These are phyloP conservation scores for Sideroxylon spinosum DNA, from an alignment of 179 eudicot species.

Conservation along the genomic window DNA sequence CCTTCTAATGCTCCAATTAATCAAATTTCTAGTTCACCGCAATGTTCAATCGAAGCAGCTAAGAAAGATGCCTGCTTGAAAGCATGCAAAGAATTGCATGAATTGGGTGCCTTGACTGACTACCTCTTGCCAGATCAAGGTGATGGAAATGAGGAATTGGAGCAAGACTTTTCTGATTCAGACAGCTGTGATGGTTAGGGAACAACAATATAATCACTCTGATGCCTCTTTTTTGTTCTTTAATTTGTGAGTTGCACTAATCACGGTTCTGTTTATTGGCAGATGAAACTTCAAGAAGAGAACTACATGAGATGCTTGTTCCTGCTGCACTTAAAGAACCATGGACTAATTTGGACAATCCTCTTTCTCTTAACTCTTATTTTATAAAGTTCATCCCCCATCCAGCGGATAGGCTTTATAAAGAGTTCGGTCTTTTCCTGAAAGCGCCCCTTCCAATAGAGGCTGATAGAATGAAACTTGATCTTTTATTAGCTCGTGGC, in stretches of 20 bases:
- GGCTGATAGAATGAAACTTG: conserved; percentile 66
- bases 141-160: conserved; percentile 35
- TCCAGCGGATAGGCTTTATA: conserved; percentile 75
- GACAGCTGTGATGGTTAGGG: conserved; percentile 63
- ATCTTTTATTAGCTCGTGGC: conserved; percentile 74
- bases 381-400: conserved; percentile 60
- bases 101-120: conserved; percentile 78
- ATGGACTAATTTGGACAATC: conserved; percentile 40
- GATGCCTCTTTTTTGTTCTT: conserved; percentile 10
- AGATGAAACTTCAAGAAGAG: conserved; percentile 64
- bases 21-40: conserved; percentile 55
- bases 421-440: conserved; percentile 69
- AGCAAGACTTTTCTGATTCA: conserved; percentile 45
- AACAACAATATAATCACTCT: neutral
- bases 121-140: conserved; percentile 81
- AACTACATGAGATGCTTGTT: conserved; percentile 87
- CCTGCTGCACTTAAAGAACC: conserved; percentile 65
- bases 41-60: conserved; percentile 74
- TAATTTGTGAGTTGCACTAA: neutral
- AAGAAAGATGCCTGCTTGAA: conserved; percentile 86
- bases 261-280: conserved; percentile 30
- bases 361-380: conserved; percentile 56
- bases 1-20: conserved; percentile 91
- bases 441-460: conserved; percentile 65
- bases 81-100: conserved; percentile 89